phyloP scores from a whole-genome alignment of 1,284 basidiomycete genomes.

The Cutaneotrichosporon sp. region DNA sequence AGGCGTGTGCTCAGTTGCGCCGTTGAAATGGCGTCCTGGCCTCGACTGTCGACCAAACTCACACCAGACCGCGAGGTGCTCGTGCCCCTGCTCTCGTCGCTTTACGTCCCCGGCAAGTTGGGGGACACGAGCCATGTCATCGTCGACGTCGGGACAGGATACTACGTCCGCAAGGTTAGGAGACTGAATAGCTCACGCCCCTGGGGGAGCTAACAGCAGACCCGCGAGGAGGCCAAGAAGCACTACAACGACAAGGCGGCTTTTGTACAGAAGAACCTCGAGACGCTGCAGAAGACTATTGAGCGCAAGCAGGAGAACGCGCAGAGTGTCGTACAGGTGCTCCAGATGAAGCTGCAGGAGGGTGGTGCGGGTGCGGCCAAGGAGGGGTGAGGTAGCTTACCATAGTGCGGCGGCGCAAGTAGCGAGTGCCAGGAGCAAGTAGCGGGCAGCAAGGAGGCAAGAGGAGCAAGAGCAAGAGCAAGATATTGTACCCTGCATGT shows the following conservation, averaged over 20 bases:
- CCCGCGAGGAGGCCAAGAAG: constrained; percentile 70
- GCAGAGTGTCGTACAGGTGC: constrained; percentile 67
- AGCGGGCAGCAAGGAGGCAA: neutral
- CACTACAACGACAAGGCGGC: constrained; percentile 75
- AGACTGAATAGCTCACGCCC: neutral
- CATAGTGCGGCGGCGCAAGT: neutral
- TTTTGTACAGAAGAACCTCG: constrained; percentile 75
- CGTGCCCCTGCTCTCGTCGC: constrained; percentile 87
- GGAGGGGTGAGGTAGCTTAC: neutral
- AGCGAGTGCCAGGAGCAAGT: neutral
- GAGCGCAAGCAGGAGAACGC: constrained; percentile 86
- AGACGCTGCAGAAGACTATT: constrained; percentile 78
- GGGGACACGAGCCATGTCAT: constrained; percentile 81
- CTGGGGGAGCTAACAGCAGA: constrained; percentile 56
- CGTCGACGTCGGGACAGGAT: constrained; percentile 94
- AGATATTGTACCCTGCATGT: constrained; percentile 26
- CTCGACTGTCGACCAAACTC: neutral
- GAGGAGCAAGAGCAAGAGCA: neutral
- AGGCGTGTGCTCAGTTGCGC: neutral
- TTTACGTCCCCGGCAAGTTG: constrained; percentile 92
- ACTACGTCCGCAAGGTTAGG: constrained; percentile 83
- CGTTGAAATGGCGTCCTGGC: too few species aligned
- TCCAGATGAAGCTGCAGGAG: constrained; percentile 69
- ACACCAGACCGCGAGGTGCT: constrained; percentile 75
- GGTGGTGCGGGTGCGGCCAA: constrained; percentile 23